Evolutionary conservation across 2,329 filamentous ascomycete species (phyloP).

Genomic region (Aspergillus alliaceus): DNA sequence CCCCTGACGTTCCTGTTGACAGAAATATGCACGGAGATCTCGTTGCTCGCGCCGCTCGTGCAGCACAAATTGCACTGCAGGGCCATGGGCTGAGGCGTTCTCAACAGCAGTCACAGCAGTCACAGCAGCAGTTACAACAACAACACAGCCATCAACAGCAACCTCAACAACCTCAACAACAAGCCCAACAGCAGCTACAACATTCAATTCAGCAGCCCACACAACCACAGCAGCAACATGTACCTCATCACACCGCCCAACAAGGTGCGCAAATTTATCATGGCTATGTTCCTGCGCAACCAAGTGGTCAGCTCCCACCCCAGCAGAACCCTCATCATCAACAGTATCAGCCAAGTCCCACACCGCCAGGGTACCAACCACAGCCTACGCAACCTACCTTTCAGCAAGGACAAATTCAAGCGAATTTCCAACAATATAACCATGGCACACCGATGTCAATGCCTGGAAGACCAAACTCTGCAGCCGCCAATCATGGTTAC

Average conservation of each 20-base stretch:
- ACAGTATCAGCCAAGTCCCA: conserved; percentile 36
- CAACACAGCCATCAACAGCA: conserved; percentile 24
- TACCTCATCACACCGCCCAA: conserved; percentile 23
- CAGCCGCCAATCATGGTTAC: conserved; percentile 42
- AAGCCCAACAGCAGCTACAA: conserved; percentile 19
- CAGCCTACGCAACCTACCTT: conserved; percentile 34
- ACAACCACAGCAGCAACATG: conserved; percentile 23
- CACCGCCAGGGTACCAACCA: conserved; percentile 38
- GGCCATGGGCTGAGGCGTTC: conserved; percentile 41
- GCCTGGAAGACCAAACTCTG: conserved; percentile 32
- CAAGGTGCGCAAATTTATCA: conserved; percentile 34
- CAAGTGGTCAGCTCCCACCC: conserved; percentile 22
- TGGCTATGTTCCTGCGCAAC: conserved; percentile 36
- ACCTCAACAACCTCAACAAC: conserved; percentile 17
- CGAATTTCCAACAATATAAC: conserved; percentile 44
- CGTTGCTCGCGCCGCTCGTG: conserved; percentile 48
- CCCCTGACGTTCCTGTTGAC: conserved; percentile 41
- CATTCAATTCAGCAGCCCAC: conserved; percentile 20
- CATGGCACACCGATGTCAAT: conserved; percentile 32
- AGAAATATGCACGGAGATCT: conserved; percentile 46
- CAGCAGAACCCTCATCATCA: conserved; percentile 26
- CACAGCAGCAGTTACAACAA: conserved; percentile 31
- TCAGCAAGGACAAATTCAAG: conserved; percentile 41
- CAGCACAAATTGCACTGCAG: conserved; percentile 49
- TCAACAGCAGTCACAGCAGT: conserved; percentile 35